Evolutionary conservation across 192 early-diverging fungal species (phyloP).

Genomic region (Linnemannia schmuckeri): DNA sequence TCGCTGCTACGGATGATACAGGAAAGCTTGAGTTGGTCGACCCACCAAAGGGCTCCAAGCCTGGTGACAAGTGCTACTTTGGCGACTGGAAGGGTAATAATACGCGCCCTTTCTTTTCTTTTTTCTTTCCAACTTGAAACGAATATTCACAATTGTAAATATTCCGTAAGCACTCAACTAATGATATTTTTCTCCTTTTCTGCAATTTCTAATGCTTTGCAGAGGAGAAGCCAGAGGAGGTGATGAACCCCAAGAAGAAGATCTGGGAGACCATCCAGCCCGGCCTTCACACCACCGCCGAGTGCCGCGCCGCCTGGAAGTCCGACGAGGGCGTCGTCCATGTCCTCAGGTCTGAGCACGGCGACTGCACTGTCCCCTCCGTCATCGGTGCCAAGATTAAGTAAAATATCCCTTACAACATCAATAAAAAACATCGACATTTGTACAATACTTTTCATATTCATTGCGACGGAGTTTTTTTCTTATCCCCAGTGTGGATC

Average conservation of each 20-base stretch:
- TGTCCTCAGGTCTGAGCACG: slow-evolving; percentile 57
- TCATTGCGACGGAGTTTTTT: not conserved
- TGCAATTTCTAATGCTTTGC: not conserved
- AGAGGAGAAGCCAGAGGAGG: slow-evolving; percentile 81
- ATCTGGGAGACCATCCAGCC: slow-evolving; percentile 98
- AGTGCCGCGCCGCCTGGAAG: slow-evolving; percentile 75
- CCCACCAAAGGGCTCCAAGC: slow-evolving; percentile 86
- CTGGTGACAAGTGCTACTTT: slow-evolving; percentile 94
- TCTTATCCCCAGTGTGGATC: not conserved
- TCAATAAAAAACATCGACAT: not conserved
- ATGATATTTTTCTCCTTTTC: too few relatives aligned
- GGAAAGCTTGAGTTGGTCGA: slow-evolving; percentile 94
- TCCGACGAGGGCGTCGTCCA: slow-evolving; percentile 65
- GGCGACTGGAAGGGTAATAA: slow-evolving; percentile 84
- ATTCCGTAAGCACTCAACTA: not conserved
- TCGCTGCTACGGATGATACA: slow-evolving; percentile 88
- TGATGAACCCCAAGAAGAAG: slow-evolving; percentile 99
- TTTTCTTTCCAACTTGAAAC: not conserved
- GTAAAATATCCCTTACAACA: slow-evolving; percentile 49
- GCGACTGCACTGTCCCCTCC: slow-evolving; percentile 72
- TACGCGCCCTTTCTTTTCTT: slow-evolving; percentile 3
- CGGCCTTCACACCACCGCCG: slow-evolving; percentile 79
- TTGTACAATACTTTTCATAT: slow-evolving; percentile 10
- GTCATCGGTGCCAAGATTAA: slow-evolving; percentile 80
- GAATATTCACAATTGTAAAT: too few relatives aligned